phyloP scores from a whole-genome alignment of 2,329 filamentous ascomycete species.

The Pyricularia sp. region DNA sequence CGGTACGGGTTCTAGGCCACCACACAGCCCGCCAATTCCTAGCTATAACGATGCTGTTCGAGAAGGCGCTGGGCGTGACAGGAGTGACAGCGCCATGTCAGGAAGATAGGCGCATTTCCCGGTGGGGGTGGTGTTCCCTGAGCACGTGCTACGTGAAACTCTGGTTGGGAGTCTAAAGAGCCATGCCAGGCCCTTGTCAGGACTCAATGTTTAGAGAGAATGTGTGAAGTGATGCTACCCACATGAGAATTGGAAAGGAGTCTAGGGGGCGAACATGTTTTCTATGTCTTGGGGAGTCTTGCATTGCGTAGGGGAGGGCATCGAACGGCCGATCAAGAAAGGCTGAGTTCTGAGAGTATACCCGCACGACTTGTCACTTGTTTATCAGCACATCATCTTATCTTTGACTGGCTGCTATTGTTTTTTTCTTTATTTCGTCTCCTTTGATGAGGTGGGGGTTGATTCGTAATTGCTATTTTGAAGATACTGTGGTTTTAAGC shows the following conservation, averaged over 20 bases:
- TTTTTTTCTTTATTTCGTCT: neutral
- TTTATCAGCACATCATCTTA: neutral
- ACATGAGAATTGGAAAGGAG: neutral
- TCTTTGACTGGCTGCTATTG: neutral
- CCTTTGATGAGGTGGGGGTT: neutral
- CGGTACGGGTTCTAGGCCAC: slow-evolving; percentile 8
- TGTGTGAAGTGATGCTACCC: neutral
- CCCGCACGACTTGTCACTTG: neutral
- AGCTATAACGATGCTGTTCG: slow-evolving; percentile 67
- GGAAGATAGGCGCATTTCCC: neutral
- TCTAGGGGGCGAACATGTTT: neutral
- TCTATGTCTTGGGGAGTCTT: neutral
- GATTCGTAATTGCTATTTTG: neutral
- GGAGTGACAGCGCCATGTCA: slow-evolving; percentile 25
- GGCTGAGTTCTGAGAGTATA: neutral
- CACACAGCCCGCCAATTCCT: slow-evolving; percentile 53
- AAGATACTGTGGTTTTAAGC: neutral
- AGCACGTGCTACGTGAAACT: neutral
- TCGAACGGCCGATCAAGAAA: neutral
- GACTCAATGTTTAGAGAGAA: neutral
- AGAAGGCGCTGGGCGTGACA: slow-evolving; percentile 34
- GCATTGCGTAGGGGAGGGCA: neutral
- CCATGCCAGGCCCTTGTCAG: neutral
- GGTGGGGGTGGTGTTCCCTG: neutral
- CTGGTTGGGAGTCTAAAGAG: neutral